Percentiles rank a stretch among this genome's conserved stretches.
phyloP scores from a whole-genome alignment of 352 stramenopile species.

The Globisporangium spiculum region DNA sequence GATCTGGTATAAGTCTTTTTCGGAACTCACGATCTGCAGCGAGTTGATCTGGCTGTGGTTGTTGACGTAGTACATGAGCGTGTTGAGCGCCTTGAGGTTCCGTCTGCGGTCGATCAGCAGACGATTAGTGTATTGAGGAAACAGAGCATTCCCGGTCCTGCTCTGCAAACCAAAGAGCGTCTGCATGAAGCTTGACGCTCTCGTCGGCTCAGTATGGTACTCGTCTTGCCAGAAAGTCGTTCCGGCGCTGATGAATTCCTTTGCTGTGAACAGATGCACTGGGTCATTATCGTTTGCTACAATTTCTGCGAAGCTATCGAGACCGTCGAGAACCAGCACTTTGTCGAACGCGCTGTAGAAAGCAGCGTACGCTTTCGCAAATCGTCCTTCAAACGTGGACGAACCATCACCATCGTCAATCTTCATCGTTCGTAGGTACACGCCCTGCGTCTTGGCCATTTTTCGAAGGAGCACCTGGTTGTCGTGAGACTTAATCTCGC shows the following conservation, averaged over 20 bases:
- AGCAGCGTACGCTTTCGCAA: constrained; percentile 54
- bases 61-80: constrained; percentile 55
- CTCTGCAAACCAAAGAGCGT: constrained; percentile 37
- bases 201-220: constrained; percentile 35
- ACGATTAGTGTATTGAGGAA: constrained; percentile 70
- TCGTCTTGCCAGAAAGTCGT: constrained; percentile 76
- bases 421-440: constrained; percentile 49
- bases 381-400: constrained; percentile 30
- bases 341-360: constrained; percentile 68
- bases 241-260: constrained; percentile 35
- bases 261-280: constrained; percentile 51
- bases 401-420: constrained; percentile 20
- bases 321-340: constrained; percentile 52
- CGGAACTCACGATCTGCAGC: constrained; percentile 45
- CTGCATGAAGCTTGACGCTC: constrained; percentile 50
- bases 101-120: constrained; percentile 55
- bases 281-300: constrained; percentile 24
- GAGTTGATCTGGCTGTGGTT: constrained; percentile 34
- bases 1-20: constrained; percentile 70
- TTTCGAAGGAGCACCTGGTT: constrained; percentile 29
- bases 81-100: constrained; percentile 39
- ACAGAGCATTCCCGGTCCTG: constrained; percentile 37
- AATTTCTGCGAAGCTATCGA: constrained; percentile 48
- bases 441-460: constrained; percentile 27
- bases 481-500: constrained; percentile 26